Evolutionary conservation across 805 yeast species (phyloP).

Genomic region (Lachancea sp.): DNA sequence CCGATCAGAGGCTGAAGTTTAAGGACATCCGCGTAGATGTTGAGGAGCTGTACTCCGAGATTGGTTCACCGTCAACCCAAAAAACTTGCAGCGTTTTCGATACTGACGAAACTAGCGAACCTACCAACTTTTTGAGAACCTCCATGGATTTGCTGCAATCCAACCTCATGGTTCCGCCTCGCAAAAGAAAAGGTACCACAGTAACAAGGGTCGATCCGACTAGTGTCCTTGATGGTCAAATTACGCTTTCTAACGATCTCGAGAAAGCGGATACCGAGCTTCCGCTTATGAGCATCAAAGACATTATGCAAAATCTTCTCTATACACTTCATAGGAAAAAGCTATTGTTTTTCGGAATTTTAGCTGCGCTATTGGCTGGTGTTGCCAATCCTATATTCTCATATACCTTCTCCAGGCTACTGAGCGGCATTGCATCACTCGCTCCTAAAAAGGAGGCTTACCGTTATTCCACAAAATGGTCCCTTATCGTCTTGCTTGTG

Average conservation of each 20-base stretch:
- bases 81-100: conserved; percentile 1
- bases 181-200: neutral
- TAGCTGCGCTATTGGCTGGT: conserved; percentile 50
- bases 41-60: conserved; percentile 6
- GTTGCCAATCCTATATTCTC: conserved; percentile 72
- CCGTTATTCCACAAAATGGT: conserved; percentile 51
- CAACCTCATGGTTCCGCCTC: conserved; percentile 1
- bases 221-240: neutral
- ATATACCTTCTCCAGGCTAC: conserved; percentile 62
- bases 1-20: neutral
- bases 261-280: conserved; percentile 1
- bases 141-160: conserved; percentile 6
- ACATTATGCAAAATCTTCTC: conserved; percentile 30
- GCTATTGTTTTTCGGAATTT: conserved; percentile 45
- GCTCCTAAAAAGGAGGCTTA: conserved; percentile 30
- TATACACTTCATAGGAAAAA: conserved; percentile 22
- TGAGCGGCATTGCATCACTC: conserved; percentile 54
- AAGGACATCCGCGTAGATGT: conserved; percentile 2
- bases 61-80: conserved; percentile 5
- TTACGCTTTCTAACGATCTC: neutral
- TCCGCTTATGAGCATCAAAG: conserved; percentile 2
- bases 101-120: neutral
- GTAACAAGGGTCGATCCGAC: neutral
- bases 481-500: conserved; percentile 55
- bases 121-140: neutral